Conservation (phyloP, 371 early-diverging fungal species). For the Mycotypha africana region DNA sequence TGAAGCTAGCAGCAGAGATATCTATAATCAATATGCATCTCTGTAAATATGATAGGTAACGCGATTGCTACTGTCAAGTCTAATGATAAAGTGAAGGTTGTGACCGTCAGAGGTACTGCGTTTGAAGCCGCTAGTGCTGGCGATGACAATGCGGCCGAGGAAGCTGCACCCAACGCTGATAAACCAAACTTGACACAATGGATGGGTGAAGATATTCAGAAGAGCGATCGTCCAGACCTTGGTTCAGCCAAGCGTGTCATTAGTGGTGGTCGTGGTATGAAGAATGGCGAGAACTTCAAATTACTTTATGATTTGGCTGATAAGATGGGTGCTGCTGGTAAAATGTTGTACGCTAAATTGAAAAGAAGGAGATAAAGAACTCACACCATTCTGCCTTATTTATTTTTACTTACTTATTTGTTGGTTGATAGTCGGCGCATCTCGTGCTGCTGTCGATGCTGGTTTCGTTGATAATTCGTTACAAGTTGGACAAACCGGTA, state of each 20-base stretch:
- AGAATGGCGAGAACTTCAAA: conserved; percentile 95
- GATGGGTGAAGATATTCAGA: conserved; percentile 86
- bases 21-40: not conserved
- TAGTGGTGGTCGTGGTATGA: conserved; percentile 94
- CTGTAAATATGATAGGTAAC: conserved; percentile 59
- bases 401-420: not conserved
- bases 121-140: conserved; percentile 70
- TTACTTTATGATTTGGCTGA: conserved; percentile 91
- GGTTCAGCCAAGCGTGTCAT: conserved; percentile 86
- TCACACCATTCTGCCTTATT: conserved; percentile 21
- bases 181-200: conserved; percentile 65
- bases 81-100: conserved; percentile 76
- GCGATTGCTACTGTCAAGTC: conserved; percentile 96
- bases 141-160: conserved; percentile 49
- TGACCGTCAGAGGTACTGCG: conserved; percentile 91
- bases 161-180: conserved; percentile 65
- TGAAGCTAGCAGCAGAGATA: no score
- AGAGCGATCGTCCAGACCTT: conserved; percentile 95
- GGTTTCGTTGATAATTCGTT: conserved; percentile 95
- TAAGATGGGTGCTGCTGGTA: conserved; percentile 92
- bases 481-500: conserved; percentile 98
- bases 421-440: conserved; percentile 80
- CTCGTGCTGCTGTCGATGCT: conserved; percentile 97
- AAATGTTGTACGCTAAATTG: no score
- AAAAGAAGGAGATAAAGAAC: no score